Evolutionary conservation across 129 eudicot species (phyloP).

Genomic region (carrot (Daucus carota)): DH1_v3.0 NC_030382.2:27007501-27008000

Average conservation of each 20-base stretch:
- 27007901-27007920: too few species aligned
- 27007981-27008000: too few species aligned
- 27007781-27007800: neutral
- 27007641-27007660: too few species aligned
- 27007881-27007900: too few species aligned
- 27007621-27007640: too few species aligned
- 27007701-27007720: neutral
- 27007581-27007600: too few species aligned
- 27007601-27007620: too few species aligned
- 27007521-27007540: neutral
- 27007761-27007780: neutral
- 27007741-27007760: neutral
- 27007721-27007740: neutral
- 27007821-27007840: neutral
- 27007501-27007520: too few species aligned
- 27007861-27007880: neutral
- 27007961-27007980: too few species aligned
- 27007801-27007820: neutral
- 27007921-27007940: too few species aligned
- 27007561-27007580: neutral
- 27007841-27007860: neutral
- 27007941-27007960: neutral
- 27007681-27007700: neutral
- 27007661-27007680: too few species aligned
- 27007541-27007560: neutral